Base-by-base conservation (phyloP, 768 basidiomycete species). In the Russula sp. region DNA sequence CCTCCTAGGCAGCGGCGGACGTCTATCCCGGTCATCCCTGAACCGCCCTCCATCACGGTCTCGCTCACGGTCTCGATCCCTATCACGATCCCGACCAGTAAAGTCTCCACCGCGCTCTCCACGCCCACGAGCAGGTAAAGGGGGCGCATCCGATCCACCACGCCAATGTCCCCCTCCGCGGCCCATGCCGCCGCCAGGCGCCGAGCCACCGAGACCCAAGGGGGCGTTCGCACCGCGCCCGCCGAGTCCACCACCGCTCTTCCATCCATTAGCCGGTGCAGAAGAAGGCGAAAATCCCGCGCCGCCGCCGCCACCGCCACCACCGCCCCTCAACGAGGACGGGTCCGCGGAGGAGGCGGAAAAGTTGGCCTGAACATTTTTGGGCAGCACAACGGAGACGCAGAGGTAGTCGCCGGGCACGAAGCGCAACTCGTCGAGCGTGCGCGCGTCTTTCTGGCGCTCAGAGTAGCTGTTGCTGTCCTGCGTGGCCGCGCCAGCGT, bases 351-450 rank as follows among this genome's bases (percentile, higher is more conserved):
- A 34, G 6, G 58, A 35, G 50, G 73, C 77, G 3, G 81, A 34
- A 8, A 62, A 35, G 50, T 29, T 79, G 11, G 68, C 66, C 18
- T 71, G 69, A 8, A 72, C 74, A 63, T 81, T 82, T 74, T 88
- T 90, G 14, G 90, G 90, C 45, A 92, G 78, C 34, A 87, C 71
- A 29, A 93, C 83, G n/a, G 87, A 79, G 50, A 92, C 77, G 66
- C 83, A 81, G 42, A 93, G 79, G 67, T 83, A 90, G 69, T 93
- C 90, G 18, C 90, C 90, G 0, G 90, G 89, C 0, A 90, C 79
- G 67, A 93, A 88, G 41, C 87, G 78, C 32, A 93, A 76, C 63
- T 90, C 88, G 48, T 91, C 90, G 34, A 93, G 78, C 16, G 88
- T 88, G 34, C 87, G 77, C 65, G 89, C 85, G 53, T 85, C 83